Conservation (phyloP, 2,329 filamentous ascomycete genomes). For the Canariomyces notabilis region DNA sequence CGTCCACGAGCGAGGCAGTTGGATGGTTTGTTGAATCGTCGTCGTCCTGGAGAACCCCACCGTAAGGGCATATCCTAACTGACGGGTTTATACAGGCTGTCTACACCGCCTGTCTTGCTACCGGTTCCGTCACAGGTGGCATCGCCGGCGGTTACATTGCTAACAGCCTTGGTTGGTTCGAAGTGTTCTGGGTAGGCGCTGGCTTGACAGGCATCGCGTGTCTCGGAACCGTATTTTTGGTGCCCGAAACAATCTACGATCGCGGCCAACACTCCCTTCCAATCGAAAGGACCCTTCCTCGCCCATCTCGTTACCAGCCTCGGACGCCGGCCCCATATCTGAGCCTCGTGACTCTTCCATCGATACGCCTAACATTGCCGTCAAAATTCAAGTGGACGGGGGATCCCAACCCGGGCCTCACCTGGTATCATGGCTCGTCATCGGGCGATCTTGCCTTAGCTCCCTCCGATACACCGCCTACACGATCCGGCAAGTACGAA, state of each 20-base stretch:
- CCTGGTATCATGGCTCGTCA: conserved; percentile 19
- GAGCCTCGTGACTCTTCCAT: conserved; percentile 19
- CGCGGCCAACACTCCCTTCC: conserved; percentile 18
- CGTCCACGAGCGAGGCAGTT: conserved; percentile 31
- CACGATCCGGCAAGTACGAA: not conserved
- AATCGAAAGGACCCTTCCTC: conserved; percentile 12
- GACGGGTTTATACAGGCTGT: conserved; percentile 25
- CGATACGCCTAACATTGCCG: conserved; percentile 20
- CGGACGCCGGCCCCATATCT: conserved; percentile 10
- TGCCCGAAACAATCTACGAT: conserved; percentile 33
- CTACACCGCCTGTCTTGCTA: conserved; percentile 31
- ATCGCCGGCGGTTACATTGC: conserved; percentile 35
- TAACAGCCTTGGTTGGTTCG: conserved; percentile 29
- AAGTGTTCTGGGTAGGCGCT: conserved; percentile 31
- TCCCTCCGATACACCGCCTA: not conserved
- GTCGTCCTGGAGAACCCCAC: no score
- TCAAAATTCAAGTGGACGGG: conserved; percentile 14
- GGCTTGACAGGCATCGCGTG: conserved; percentile 27
- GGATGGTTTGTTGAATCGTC: conserved; percentile 28
- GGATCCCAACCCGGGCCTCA: conserved; percentile 8
- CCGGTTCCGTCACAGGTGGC: conserved; percentile 32
- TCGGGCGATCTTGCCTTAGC: conserved; percentile 8
- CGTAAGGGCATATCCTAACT: not conserved
- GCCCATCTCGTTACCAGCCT: conserved; percentile 9
- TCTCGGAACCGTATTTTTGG: conserved; percentile 28